Percentiles rank a stretch among this genome's conserved stretches.
phyloP scores from a whole-genome alignment of 495 filamentous ascomycete genomes.

The Beverwykella pulmonaria region DNA sequence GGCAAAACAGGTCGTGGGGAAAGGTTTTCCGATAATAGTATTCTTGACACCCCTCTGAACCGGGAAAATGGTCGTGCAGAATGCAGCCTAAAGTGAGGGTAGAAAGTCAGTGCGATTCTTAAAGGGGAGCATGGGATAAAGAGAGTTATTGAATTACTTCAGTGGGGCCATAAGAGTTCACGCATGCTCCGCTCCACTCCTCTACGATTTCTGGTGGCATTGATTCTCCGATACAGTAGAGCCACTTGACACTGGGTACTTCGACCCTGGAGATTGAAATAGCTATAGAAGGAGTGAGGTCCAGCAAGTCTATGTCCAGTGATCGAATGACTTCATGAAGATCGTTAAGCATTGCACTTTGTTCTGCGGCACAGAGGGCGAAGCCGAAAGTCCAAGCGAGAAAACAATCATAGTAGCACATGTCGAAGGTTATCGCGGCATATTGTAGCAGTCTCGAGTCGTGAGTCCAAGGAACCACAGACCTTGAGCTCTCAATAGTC shows the following conservation, averaged over 20 bases:
- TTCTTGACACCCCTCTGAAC: conserved; percentile 19
- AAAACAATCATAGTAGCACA: conserved; percentile 53
- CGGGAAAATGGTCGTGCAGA: conserved; percentile 38
- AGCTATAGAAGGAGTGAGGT: conserved; percentile 51
- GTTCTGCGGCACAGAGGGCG: conserved; percentile 46
- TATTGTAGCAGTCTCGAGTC: conserved; percentile 46
- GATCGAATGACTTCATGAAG: conserved; percentile 40
- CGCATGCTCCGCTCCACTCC: conserved; percentile 33
- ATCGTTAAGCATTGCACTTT: conserved; percentile 42
- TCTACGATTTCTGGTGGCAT: conserved; percentile 31
- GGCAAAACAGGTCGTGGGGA: conserved; percentile 35
- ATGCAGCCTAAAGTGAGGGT: no score
- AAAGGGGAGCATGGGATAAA: no score
- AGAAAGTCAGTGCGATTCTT: no score
- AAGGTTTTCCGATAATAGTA: conserved; percentile 37
- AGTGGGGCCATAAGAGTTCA: conserved; percentile 42
- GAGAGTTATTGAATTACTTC: no score
- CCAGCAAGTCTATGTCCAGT: conserved; percentile 43
- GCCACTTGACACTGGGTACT: conserved; percentile 43
- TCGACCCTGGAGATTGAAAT: conserved; percentile 36
- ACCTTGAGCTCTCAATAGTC: conserved; percentile 43
- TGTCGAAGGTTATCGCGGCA: conserved; percentile 52
- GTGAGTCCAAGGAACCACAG: conserved; percentile 44
- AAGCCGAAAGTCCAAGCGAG: conserved; percentile 51
- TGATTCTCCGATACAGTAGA: conserved; percentile 48